phyloP scores from a whole-genome alignment of 257 asterid species.

The Misopates orontium region DNA sequence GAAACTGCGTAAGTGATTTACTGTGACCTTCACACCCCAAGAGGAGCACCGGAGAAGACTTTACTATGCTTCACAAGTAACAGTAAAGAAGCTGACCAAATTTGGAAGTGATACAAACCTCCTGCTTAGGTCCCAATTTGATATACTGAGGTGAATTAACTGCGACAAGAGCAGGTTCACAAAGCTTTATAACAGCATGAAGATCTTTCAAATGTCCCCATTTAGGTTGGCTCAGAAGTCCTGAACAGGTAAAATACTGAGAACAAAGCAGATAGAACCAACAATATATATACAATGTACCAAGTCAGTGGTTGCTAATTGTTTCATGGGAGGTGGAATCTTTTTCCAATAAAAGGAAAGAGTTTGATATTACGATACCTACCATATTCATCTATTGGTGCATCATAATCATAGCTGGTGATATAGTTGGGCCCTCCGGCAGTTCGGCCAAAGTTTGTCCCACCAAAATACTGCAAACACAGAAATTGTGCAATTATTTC shows the following conservation, averaged over 20 bases:
- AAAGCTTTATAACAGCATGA: constrained; percentile 87
- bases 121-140: constrained; percentile 85
- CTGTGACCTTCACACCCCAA: neutral
- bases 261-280: constrained; percentile 21
- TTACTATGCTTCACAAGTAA: neutral
- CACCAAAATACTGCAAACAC: constrained; percentile 87
- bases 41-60: neutral
- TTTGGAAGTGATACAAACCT: constrained; percentile 45
- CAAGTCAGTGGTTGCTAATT: constrained; percentile 13
- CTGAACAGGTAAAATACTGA: constrained; percentile 40
- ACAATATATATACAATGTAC: constrained; percentile 1
- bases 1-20: neutral
- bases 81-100: neutral
- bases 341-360: constrained; percentile 5
- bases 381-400: constrained; percentile 97
- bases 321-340: constrained; percentile 16
- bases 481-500: constrained; percentile 28
- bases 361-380: constrained; percentile 21
- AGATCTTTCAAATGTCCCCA: constrained; percentile 95
- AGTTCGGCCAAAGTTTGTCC: constrained; percentile 93
- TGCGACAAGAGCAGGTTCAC: constrained; percentile 88
- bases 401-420: constrained; percentile 96
- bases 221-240: constrained; percentile 89
- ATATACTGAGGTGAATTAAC: constrained; percentile 70
- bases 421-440: constrained; percentile 90